Conservation (phyloP, 1,139 yeast species). For the Pichia sp. region DNA sequence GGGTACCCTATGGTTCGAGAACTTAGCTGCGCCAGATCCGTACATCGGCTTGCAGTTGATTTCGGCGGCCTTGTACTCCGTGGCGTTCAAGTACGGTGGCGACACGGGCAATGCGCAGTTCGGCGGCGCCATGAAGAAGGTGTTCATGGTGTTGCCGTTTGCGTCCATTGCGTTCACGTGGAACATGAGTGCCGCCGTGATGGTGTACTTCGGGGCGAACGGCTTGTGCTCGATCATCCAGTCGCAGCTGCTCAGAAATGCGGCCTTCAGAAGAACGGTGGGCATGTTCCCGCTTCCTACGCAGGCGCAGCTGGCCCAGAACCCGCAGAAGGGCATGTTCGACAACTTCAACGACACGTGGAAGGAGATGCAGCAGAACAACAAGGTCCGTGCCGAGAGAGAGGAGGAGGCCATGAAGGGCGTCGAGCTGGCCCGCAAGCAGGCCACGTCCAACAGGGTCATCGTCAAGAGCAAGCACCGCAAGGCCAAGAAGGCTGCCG, state of each 20-base stretch:
- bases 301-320: constrained; percentile 30
- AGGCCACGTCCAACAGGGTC: constrained; percentile 26
- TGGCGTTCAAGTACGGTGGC: constrained; percentile 80
- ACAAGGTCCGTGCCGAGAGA: constrained; percentile 24
- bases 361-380: constrained; percentile 30
- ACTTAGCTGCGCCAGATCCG: constrained; percentile 83
- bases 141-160: constrained; percentile 69
- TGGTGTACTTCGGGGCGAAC: constrained; percentile 79
- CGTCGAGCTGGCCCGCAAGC: constrained; percentile 25
- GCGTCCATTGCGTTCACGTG: constrained; percentile 82
- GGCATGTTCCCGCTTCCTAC: constrained; percentile 66
- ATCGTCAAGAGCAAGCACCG: constrained; percentile 29
- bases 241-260: constrained; percentile 58
- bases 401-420: constrained; percentile 30
- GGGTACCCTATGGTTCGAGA: constrained; percentile 80
- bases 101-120: constrained; percentile 81
- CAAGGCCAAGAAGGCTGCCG: constrained; percentile 13
- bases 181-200: constrained; percentile 79
- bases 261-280: constrained; percentile 50
- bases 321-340: constrained; percentile 27
- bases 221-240: constrained; percentile 72
- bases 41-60: constrained; percentile 81
- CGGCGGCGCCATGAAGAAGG: constrained; percentile 66
- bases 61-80: constrained; percentile 75
- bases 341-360: constrained; percentile 30